Evolutionary conservation across 495 filamentous ascomycete genomes (phyloP), one percentile per base, ranked within the genome.

Genomic region (Talaromyces stipitatus): DNA sequence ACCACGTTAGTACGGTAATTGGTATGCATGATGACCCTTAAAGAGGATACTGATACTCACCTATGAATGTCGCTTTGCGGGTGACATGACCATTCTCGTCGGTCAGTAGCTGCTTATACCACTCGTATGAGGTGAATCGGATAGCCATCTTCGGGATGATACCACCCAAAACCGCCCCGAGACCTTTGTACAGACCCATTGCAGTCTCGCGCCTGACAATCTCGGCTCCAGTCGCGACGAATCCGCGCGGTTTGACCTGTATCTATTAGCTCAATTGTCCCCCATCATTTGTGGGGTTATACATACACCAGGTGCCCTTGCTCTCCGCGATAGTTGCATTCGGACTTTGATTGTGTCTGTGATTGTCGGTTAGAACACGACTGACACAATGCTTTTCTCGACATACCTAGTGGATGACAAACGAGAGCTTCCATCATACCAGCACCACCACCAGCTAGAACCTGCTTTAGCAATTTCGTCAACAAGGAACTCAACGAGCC

Each of bases 61-160:
- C 86, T 8, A 96, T 63, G 74, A 99, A 99, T 26, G 89, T 96
- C 18, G 78, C 81, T 61, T 86, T 80, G 51, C 90, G 88, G 56
- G 80, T 82, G 38, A 97, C 79, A 85, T 7, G 87, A 89, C 59
- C 86, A 69, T 23, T 14, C 63, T 84, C 76, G 71, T 88, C 76
- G 28, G 88, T 86, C 2, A 97, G 76, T 62, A 87, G 53, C 65
- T 86, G 82, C 80, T 97, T 99, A 71, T 97, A 99, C 62, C 82
- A 83, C 74, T 97, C 95, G 71, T 96, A 99, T 59, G 89, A 94
- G 28, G 95, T 96, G 76, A 99, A 99, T 16, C 94, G 90, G 64
- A 97, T 97, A 54, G 94, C 95, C 94, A 99, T 99, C 76, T 99
- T 99, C 12, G 94, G 94, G 30, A 99, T 86, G 72, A 99, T 99